Evolutionary conservation across 768 basidiomycete genomes (phyloP).

Genomic region (Boletus patriciae): DNA sequence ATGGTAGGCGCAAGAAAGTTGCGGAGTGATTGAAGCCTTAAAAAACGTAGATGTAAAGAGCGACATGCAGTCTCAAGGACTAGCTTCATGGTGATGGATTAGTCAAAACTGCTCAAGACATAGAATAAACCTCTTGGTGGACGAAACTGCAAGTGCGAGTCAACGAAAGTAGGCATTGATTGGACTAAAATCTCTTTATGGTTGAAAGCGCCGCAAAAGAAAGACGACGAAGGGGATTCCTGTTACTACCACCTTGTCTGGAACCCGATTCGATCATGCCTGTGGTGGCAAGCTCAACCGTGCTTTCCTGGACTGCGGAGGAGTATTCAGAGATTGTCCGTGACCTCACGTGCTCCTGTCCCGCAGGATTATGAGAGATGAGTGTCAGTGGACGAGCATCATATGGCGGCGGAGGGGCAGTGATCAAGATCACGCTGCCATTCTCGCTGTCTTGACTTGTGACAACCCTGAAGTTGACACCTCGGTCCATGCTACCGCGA

Average conservation of each 20-base stretch:
- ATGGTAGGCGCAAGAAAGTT: not conserved
- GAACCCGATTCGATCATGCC: constrained; percentile 10
- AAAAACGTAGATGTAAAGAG: constrained; percentile 8
- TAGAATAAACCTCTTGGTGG: constrained; percentile 1
- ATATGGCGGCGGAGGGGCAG: constrained; percentile 31
- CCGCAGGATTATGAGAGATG: constrained; percentile 4
- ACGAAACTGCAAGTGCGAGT: constrained; percentile 1
- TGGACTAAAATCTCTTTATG: constrained; percentile 22
- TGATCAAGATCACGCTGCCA: constrained; percentile 33
- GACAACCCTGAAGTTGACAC: constrained; percentile 18
- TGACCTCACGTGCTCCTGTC: constrained; percentile 13
- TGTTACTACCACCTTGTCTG: constrained; percentile 16
- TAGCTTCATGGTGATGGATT: not conserved
- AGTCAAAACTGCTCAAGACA: constrained; percentile 4
- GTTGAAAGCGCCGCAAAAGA: constrained; percentile 34
- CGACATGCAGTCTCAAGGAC: not conserved
- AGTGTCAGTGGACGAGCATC: constrained; percentile 8
- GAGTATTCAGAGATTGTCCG: constrained; percentile 28
- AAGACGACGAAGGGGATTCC: constrained; percentile 29
- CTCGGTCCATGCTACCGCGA: constrained; percentile 22
- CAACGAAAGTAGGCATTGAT: not conserved
- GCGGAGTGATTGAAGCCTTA: not conserved
- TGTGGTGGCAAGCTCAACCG: constrained; percentile 6
- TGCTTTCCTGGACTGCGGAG: constrained; percentile 15
- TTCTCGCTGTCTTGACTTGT: constrained; percentile 31